Evolutionary conservation across 2,329 filamentous ascomycete genomes (phyloP).

Genomic region (Cladobotryum mycophilum): DNA sequence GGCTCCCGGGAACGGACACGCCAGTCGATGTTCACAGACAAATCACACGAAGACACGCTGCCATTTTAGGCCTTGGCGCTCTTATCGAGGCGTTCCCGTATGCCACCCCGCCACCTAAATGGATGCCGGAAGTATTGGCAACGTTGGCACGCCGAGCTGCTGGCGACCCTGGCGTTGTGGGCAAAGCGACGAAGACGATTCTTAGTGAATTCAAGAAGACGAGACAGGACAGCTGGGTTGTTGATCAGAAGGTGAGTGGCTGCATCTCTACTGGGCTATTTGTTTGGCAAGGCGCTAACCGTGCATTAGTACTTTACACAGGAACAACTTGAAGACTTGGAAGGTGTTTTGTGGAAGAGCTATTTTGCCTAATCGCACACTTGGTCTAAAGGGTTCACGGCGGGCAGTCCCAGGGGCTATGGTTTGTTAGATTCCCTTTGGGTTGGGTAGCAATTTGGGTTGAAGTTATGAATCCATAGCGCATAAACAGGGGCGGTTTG

Average conservation of each 20-base stretch:
- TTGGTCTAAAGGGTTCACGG: neutral
- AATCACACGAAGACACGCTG: conserved; percentile 77
- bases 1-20: conserved; percentile 59
- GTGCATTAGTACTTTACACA: conserved; percentile 65
- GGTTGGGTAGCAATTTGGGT: neutral
- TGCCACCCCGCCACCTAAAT: conserved; percentile 79
- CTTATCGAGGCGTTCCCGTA: conserved; percentile 96
- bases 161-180: conserved; percentile 83
- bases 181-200: conserved; percentile 90
- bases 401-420: neutral
- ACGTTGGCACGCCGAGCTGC: conserved; percentile 79
- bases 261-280: neutral
- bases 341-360: conserved; percentile 98
- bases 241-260: conserved; percentile 86
- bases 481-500: no score
- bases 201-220: conserved; percentile 99
- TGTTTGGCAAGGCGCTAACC: conserved; percentile 5
- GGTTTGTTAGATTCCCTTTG: neutral
- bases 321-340: conserved; percentile 89
- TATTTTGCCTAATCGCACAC: conserved; percentile 71
- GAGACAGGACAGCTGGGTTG: conserved; percentile 95
- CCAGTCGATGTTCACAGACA: conserved; percentile 66
- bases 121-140: conserved; percentile 91
- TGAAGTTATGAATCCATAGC: no score
- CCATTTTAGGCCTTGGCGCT: conserved; percentile 83